These are phyloP conservation scores for Ceratocystis cacaofunesta DNA, from an alignment of 2,329 filamentous ascomycete genomes.

Conservation along the genomic window DNA sequence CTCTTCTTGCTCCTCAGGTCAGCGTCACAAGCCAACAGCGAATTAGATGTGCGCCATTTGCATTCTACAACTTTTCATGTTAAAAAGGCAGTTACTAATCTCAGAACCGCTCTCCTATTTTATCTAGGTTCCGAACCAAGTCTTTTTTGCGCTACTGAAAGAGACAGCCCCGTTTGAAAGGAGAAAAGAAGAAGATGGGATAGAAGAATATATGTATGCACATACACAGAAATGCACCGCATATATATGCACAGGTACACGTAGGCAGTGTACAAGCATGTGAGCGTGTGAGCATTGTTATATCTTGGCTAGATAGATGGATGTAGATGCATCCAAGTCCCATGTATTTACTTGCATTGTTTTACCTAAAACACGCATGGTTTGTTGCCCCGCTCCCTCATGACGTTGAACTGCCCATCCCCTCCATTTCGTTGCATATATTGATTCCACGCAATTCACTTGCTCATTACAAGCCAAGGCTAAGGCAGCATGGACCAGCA, in stretches of 20 bases:
- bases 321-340: neutral
- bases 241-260: neutral
- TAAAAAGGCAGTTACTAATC: neutral
- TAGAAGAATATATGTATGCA: constrained; percentile 1
- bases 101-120: neutral
- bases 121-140: neutral
- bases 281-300: neutral
- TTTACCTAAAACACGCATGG: constrained; percentile 5
- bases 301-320: neutral
- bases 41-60: neutral
- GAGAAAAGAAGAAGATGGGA: neutral
- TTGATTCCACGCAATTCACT: neutral
- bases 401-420: constrained; percentile 1
- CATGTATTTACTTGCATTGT: constrained; percentile 1
- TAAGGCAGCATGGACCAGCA: neutral
- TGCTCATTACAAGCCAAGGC: neutral
- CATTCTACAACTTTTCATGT: neutral
- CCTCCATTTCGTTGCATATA: neutral
- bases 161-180: neutral
- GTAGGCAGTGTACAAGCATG: neutral
- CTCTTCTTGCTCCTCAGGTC: neutral
- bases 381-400: neutral
- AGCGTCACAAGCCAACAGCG: neutral
- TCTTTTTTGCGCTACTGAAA: neutral
- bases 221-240: neutral